phyloP scores from a whole-genome alignment of 176 grass and related monocot genomes.

The Chloris gayana region DNA sequence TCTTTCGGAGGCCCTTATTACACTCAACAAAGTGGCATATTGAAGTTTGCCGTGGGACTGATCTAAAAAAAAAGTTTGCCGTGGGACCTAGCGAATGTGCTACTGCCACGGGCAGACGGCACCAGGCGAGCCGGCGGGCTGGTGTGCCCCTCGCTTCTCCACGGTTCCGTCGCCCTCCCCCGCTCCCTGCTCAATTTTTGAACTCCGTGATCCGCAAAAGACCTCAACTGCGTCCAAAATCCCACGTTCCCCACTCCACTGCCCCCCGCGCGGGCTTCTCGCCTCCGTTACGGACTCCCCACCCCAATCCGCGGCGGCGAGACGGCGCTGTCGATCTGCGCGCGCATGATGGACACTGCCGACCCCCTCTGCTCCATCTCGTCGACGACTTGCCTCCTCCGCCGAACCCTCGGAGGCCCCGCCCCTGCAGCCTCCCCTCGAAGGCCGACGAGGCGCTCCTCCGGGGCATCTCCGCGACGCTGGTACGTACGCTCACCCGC shows the following conservation, averaged over 20 bases:
- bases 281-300: not conserved
- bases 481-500: constrained; percentile 21
- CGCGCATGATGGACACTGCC: not conserved
- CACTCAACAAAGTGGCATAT: too few species aligned
- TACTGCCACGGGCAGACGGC: too few species aligned
- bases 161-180: too few species aligned
- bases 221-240: too few species aligned
- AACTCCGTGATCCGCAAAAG: not conserved
- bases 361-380: constrained; percentile 33
- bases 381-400: constrained; percentile 41
- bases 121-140: too few species aligned
- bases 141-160: too few species aligned
- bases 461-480: not conserved
- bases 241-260: not conserved
- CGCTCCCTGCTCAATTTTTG: constrained; percentile 26
- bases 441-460: constrained; percentile 35
- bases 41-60: too few species aligned
- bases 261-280: not conserved
- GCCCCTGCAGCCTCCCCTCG: constrained; percentile 18
- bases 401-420: constrained; percentile 39
- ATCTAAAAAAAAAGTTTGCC: too few species aligned
- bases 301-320: constrained; percentile 6
- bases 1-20: too few species aligned
- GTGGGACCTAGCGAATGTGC: too few species aligned
- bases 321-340: not conserved